Evolutionary conservation across 306 rosid species (phyloP).

Genomic region (Medicago truncatula): MtrunA17r5.0-ANR NC_053045.1:62166001-62166500

Average conservation of each 20-base stretch:
- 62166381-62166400: background rate
- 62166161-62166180: too few species aligned
- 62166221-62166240: constrained; percentile 27
- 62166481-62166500: background rate
- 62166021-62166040: too few species aligned
- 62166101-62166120: too few species aligned
- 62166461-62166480: background rate
- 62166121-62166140: too few species aligned
- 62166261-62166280: constrained; percentile 46
- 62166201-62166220: constrained; percentile 1
- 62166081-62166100: too few species aligned
- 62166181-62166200: background rate
- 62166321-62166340: constrained; percentile 47
- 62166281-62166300: constrained; percentile 40
- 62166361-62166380: constrained; percentile 15
- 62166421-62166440: background rate
- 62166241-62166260: constrained; percentile 8
- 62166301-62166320: constrained; percentile 53
- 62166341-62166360: constrained; percentile 25
- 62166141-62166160: too few species aligned
- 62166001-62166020: too few species aligned
- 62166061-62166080: too few species aligned
- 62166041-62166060: too few species aligned
- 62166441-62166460: background rate
- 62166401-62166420: constrained; percentile 30